Evolutionary conservation across 73 alveolate genomes (phyloP).

Genomic region (Paramecium octaurelia): DNA sequence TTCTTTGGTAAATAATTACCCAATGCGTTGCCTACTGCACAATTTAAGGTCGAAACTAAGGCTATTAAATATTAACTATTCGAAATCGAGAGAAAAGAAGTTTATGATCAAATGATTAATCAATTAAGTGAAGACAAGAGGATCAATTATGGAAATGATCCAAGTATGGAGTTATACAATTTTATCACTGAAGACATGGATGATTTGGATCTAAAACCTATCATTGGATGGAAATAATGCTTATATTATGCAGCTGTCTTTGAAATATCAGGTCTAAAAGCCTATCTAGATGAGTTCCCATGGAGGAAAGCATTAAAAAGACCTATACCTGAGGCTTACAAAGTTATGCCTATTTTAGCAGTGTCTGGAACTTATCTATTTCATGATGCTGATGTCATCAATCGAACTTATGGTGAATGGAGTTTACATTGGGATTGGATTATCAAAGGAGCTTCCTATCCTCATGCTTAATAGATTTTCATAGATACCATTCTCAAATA

Average conservation of each 20-base stretch:
- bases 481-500: conserved; percentile 48
- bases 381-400: conserved; percentile 51
- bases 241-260: conserved; percentile 55
- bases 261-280: conserved; percentile 48
- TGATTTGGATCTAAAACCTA: conserved; percentile 37
- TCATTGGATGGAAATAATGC: conserved; percentile 43
- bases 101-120: neutral
- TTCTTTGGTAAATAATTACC: conserved; percentile 59
- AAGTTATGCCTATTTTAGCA: conserved; percentile 14
- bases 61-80: conserved; percentile 53
- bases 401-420: conserved; percentile 64
- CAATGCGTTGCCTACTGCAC: conserved; percentile 50
- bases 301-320: conserved; percentile 49
- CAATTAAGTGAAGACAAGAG: conserved; percentile 25
- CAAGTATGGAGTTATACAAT: conserved; percentile 31
- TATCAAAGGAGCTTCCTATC: conserved; percentile 44
- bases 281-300: conserved; percentile 7
- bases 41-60: conserved; percentile 54
- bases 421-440: conserved; percentile 41
- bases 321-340: conserved; percentile 40
- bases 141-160: conserved; percentile 23
- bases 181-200: conserved; percentile 46
- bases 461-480: conserved; percentile 53
- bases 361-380: conserved; percentile 41
- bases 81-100: conserved; percentile 49